Percentiles rank a stretch among this genome's conserved stretches.
Evolutionary conservation across 2,329 filamentous ascomycete species (phyloP).

Genomic region (Pyrenophora graminea): DNA sequence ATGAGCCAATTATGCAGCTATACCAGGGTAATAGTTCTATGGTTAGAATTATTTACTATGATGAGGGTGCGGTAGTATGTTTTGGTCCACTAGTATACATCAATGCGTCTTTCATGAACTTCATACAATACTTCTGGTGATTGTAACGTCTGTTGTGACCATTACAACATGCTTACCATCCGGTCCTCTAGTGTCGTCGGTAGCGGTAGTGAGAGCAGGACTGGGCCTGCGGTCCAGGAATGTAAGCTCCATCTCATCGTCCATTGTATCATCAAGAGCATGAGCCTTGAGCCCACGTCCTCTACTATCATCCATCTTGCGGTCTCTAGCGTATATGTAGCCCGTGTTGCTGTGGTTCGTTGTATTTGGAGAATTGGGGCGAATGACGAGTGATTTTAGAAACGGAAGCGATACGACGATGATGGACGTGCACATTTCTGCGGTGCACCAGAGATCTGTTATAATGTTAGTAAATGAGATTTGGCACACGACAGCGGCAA

Average conservation of each 20-base stretch:
- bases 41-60: no score
- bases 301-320: not conserved
- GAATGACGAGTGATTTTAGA: constrained; percentile 23
- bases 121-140: constrained; percentile 15
- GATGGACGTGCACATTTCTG: constrained; percentile 28
- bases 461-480: not conserved
- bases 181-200: constrained; percentile 5
- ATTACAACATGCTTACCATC: constrained; percentile 22
- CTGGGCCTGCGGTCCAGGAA: constrained; percentile 19
- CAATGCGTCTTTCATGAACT: not conserved
- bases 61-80: no score
- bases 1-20: no score
- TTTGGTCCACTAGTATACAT: no score
- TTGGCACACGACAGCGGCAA: not conserved
- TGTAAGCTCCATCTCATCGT: constrained; percentile 26
- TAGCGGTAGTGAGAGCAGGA: constrained; percentile 10
- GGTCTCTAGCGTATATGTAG: constrained; percentile 10
- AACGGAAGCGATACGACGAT: constrained; percentile 28
- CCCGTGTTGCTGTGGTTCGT: constrained; percentile 20
- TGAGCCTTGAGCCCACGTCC: constrained; percentile 6
- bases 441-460: constrained; percentile 28
- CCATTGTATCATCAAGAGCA: constrained; percentile 12
- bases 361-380: constrained; percentile 4
- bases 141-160: constrained; percentile 17
- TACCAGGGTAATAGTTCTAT: no score